A percentile compares a stretch with the other conserved stretches of the same genome.
Conservation (phyloP, 2,329 filamentous ascomycete genomes). For the Apiospora rasikravindrae region DNA sequence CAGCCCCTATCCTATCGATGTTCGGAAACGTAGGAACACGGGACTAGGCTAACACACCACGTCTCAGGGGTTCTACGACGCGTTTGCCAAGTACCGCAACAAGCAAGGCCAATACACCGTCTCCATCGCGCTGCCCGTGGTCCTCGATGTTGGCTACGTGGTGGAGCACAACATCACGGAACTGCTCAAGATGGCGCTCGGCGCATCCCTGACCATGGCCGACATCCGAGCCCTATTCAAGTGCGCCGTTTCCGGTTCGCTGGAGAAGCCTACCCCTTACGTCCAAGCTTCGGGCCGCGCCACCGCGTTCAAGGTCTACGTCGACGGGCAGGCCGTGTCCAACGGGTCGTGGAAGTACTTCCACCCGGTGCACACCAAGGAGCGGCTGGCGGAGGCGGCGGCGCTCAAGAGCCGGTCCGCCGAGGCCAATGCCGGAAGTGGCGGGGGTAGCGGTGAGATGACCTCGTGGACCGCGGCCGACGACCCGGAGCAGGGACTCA, state of each 20-base stretch:
- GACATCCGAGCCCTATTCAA: conserved; percentile 25
- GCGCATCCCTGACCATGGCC: conserved; percentile 24
- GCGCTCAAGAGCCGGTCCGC: neutral
- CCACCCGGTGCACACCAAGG: conserved; percentile 22
- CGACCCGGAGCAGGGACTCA: conserved; percentile 14
- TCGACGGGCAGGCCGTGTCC: conserved; percentile 14
- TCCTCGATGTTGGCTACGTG: conserved; percentile 29
- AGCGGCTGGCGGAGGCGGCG: neutral
- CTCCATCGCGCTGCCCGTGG: conserved; percentile 25
- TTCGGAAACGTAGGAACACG: neutral
- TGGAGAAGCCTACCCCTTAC: conserved; percentile 18
- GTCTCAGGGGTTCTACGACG: conserved; percentile 35
- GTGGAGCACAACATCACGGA: conserved; percentile 23
- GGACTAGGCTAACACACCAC: neutral
- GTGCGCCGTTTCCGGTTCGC: conserved; percentile 21
- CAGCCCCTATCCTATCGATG: neutral
- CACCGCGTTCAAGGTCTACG: conserved; percentile 16
- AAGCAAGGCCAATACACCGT: conserved; percentile 24
- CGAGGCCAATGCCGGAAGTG: neutral
- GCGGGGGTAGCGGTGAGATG: neutral
- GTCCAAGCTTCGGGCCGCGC: conserved; percentile 17
- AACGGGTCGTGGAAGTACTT: conserved; percentile 22
- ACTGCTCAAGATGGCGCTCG: conserved; percentile 22
- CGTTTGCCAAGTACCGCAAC: conserved; percentile 30
- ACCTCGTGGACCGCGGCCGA: conserved; percentile 15